Base-by-base conservation (phyloP, 139 green algal genomes). In the Coccomyxa sp. region DNA sequence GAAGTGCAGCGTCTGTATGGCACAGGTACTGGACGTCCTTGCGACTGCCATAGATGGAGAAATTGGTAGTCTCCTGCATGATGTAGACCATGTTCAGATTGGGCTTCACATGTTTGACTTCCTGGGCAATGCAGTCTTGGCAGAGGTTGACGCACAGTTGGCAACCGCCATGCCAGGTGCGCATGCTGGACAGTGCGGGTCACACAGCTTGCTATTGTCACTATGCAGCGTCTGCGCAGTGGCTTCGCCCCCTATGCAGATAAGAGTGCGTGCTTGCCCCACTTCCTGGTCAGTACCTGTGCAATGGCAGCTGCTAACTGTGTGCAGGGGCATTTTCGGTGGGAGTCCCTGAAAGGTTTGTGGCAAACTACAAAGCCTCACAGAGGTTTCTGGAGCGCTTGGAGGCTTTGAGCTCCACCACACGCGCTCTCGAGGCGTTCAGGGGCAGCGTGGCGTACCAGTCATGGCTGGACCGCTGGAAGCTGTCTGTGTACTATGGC, bases 401-500 rank as follows among this genome's bases (percentile, higher is more conserved):
- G 39, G 87, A 91, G 64, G 37, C 8, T 0, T 39, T 78, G 55
- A 85, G 79, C 77, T 55, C 68, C 36, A 79, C 74, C 9, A 37
- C 24, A 35, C 68, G 64, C 58, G 37, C 64, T 69, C 68, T 79
- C 55, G 41, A 82, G 78, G 76, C 38, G 4, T 79, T 99, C 64
- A 81, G 94, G 0, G 74, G 38, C 8, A 89, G 80, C 16, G 22
- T 81, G 37, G 84, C 89, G 9, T 88, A 91, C 70, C 39, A 81
- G 1, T 83, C 82, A 31, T 97, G 94, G 77, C 38, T 90, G 36
- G 88, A 88, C 76, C 81, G 89, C 22, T 99, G 95, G 95, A 98
- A 98, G 83, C 83, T 97, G 10, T 76, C 82, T 0, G 95, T 96
- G 22, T 99, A 99, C 88, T 98, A 96, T 86, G 94, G 91, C 10